These are phyloP conservation scores for Bifiguratus adelaidae DNA, from an alignment of 192 early-diverging fungal genomes.

Conservation along the genomic window DNA sequence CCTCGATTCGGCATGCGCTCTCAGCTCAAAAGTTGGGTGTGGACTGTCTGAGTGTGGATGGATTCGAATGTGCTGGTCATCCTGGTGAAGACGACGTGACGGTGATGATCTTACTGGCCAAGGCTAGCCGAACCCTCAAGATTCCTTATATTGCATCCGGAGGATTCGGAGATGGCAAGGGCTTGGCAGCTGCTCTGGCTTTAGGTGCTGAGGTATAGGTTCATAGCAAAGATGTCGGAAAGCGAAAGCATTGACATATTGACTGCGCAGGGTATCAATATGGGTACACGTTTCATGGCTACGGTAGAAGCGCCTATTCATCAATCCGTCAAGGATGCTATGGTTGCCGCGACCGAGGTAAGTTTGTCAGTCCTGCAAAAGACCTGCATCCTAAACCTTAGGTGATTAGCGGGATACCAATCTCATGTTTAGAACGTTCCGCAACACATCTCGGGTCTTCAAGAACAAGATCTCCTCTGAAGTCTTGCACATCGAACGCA, in stretches of 20 bases:
- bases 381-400: too few species aligned
- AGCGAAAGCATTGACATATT: not conserved
- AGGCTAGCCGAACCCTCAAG: conserved; percentile 51
- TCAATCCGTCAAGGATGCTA: conserved; percentile 62
- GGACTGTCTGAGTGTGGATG: conserved; percentile 69
- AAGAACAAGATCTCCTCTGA: conserved; percentile 58
- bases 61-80: conserved; percentile 80
- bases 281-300: conserved; percentile 81
- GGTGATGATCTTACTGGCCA: conserved; percentile 59
- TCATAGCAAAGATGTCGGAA: not conserved
- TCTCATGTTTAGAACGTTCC: conserved; percentile 65
- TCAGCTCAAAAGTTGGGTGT: conserved; percentile 50
- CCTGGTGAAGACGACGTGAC: conserved; percentile 76
- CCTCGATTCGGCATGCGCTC: conserved; percentile 62
- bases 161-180: conserved; percentile 68
- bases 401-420: conserved; percentile 55
- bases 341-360: conserved; percentile 56
- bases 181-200: conserved; percentile 53
- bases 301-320: conserved; percentile 67
- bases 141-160: conserved; percentile 72
- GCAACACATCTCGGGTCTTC: conserved; percentile 71
- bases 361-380: too few species aligned
- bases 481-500: conserved; percentile 56
- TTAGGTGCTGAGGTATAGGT: conserved; percentile 28
- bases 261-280: conserved; percentile 53